A percentile compares a stretch with the other conserved stretches of the same genome.
phyloP scores from a whole-genome alignment of 2,329 filamentous ascomycete genomes.

The Botrytis cinerea region DNA sequence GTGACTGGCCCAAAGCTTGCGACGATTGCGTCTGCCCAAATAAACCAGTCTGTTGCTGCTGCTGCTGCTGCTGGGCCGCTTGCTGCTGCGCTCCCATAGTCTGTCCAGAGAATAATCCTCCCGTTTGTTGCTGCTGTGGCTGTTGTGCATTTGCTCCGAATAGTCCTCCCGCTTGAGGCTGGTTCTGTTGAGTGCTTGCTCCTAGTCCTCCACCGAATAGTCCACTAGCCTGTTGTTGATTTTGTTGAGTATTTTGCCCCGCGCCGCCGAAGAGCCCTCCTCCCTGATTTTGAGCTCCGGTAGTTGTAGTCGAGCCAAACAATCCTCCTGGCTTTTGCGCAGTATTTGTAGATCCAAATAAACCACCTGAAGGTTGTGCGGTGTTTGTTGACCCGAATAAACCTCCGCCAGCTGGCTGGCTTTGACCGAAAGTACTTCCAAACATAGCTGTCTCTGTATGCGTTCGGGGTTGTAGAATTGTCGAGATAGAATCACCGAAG shows the following conservation, averaged over 20 bases:
- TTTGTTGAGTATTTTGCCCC: conserved; percentile 33
- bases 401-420: conserved; percentile 33
- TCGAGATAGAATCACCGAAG: neutral
- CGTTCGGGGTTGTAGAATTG: neutral
- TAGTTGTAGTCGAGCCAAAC: conserved; percentile 44
- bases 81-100: conserved; percentile 29
- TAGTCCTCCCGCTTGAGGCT: conserved; percentile 28
- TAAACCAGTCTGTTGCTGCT: conserved; percentile 20
- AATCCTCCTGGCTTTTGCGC: conserved; percentile 39
- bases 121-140: conserved; percentile 26
- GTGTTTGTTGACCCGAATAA: conserved; percentile 32
- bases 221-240: conserved; percentile 37
- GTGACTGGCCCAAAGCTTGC: conserved; percentile 25
- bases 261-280: conserved; percentile 30
- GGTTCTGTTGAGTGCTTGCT: conserved; percentile 35
- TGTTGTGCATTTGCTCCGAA: conserved; percentile 25
- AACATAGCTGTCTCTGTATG: conserved; percentile 31
- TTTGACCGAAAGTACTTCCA: conserved; percentile 32
- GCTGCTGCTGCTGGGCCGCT: conserved; percentile 24
- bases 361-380: conserved; percentile 24
- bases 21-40: conserved; percentile 29
- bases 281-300: conserved; percentile 38
- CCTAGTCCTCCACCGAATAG: conserved; percentile 34
- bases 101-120: conserved; percentile 25
- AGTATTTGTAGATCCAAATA: conserved; percentile 29